Evolutionary conservation across 2,329 filamentous ascomycete species (phyloP).

Genomic region (Diplodia corticola): DNA sequence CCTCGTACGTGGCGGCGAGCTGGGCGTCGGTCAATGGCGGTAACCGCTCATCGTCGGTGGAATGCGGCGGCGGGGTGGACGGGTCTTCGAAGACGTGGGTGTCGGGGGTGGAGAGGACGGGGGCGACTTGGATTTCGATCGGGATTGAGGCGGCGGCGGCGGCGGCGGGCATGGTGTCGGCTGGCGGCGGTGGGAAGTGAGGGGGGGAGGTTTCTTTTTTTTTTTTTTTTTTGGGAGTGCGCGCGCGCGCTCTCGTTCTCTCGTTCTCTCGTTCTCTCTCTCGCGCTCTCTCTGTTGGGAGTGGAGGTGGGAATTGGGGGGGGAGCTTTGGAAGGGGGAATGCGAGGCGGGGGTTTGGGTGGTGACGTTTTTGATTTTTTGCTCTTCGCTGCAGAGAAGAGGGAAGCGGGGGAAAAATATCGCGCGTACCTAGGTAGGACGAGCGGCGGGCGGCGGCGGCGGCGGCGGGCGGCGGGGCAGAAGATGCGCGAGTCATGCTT

Average conservation of each 20-base stretch:
- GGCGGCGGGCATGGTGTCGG: too few species aligned
- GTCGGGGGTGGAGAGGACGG: constrained; percentile 64
- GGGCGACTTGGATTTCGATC: constrained; percentile 47
- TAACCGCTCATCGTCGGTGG: too few species aligned
- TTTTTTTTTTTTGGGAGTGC: too few species aligned
- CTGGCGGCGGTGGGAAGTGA: not conserved
- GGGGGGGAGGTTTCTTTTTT: not conserved
- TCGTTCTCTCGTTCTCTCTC: too few species aligned
- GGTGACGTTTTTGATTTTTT: not conserved
- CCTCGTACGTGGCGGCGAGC: constrained; percentile 77
- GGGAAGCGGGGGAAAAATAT: not conserved
- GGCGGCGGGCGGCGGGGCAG: not conserved
- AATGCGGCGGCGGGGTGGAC: constrained; percentile 44
- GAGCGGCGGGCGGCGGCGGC: too few species aligned
- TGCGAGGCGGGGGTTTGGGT: not conserved
- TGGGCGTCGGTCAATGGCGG: too few species aligned
- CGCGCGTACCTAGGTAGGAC: not conserved
- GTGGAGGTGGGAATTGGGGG: too few species aligned
- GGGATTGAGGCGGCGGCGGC: too few species aligned
- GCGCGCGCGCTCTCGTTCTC: too few species aligned
- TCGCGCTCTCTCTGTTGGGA: too few species aligned
- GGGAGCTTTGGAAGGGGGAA: not conserved
- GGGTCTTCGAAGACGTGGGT: constrained; percentile 60
- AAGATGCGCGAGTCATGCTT: constrained; percentile 7
- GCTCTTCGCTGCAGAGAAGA: too few species aligned